These are phyloP conservation scores for Aspergillus sp. DNA, from an alignment of 2,329 filamentous ascomycete genomes.

Conservation along the genomic window DNA sequence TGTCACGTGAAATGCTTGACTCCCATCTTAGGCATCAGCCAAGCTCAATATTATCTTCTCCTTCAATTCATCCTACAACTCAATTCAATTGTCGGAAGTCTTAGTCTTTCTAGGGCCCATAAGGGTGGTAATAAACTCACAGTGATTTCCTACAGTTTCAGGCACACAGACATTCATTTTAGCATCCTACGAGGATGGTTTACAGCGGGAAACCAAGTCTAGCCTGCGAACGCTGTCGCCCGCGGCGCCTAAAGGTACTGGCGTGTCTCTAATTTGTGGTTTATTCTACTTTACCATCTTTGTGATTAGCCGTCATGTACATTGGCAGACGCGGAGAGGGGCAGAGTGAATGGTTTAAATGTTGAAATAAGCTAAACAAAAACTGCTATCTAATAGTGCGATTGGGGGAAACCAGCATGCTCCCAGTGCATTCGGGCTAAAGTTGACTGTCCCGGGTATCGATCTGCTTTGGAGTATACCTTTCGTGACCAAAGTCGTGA, in stretches of 20 bases:
- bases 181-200: not conserved
- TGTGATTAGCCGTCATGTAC: not conserved
- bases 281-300: not conserved
- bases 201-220: constrained; percentile 3
- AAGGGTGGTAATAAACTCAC: no score
- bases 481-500: constrained; percentile 7
- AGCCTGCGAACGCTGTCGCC: constrained; percentile 4
- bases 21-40: no score
- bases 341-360: not conserved
- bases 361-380: not conserved
- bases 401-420: constrained; percentile 1
- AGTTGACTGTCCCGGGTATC: constrained; percentile 4
- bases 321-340: not conserved
- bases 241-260: constrained; percentile 5
- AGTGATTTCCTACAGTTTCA: no score
- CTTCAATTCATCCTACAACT: no score
- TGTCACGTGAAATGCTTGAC: no score
- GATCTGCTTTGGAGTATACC: not conserved
- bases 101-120: no score
- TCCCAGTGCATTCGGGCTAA: constrained; percentile 6
- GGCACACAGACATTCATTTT: not conserved
- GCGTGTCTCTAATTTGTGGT: no score
- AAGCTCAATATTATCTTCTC: no score
- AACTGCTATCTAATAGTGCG: not conserved
- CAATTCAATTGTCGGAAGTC: no score